Conservation (phyloP, 2,329 filamentous ascomycete species). For the Ascochyta fabae region DNA sequence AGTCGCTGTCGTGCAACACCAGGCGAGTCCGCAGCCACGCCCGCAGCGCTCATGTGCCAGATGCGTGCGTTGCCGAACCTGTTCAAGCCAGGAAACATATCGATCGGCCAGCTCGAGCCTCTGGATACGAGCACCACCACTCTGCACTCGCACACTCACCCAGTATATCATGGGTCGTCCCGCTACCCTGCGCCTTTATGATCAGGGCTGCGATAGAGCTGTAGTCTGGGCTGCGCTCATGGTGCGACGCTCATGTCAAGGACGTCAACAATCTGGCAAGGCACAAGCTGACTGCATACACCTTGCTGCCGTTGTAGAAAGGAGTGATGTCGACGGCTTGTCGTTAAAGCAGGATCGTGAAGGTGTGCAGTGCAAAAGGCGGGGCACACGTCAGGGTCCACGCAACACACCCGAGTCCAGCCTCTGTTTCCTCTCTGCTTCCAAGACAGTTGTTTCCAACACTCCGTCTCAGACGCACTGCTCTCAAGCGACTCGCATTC, state of each 20-base stretch:
- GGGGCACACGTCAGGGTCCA: slow-evolving; percentile 16
- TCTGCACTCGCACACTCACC: slow-evolving; percentile 1
- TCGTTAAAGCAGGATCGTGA: slow-evolving; percentile 1
- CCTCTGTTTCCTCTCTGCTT: no score
- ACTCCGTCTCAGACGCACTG: not conserved
- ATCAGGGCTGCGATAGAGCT: not conserved
- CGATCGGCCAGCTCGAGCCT: slow-evolving; percentile 8
- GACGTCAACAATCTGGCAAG: not conserved
- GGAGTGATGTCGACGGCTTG: slow-evolving; percentile 13
- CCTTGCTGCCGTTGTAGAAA: not conserved
- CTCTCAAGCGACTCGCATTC: not conserved
- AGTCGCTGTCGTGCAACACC: slow-evolving; percentile 15
- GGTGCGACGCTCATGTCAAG: not conserved
- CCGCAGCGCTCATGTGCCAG: slow-evolving; percentile 26
- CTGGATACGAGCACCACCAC: not conserved
- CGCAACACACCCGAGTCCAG: not conserved
- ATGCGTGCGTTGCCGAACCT: not conserved
- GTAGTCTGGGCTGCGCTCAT: not conserved
- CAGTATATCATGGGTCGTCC: slow-evolving; percentile 4
- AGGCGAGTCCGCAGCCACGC: slow-evolving; percentile 7
- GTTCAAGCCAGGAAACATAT: slow-evolving; percentile 6
- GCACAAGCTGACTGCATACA: slow-evolving; percentile 8
- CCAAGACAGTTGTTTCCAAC: no score
- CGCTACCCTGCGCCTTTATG: slow-evolving; percentile 6
- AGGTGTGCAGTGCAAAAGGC: slow-evolving; percentile 1